Conservation (phyloP, 73 alveolate genomes). For the Symbiodinium natans region DNA sequence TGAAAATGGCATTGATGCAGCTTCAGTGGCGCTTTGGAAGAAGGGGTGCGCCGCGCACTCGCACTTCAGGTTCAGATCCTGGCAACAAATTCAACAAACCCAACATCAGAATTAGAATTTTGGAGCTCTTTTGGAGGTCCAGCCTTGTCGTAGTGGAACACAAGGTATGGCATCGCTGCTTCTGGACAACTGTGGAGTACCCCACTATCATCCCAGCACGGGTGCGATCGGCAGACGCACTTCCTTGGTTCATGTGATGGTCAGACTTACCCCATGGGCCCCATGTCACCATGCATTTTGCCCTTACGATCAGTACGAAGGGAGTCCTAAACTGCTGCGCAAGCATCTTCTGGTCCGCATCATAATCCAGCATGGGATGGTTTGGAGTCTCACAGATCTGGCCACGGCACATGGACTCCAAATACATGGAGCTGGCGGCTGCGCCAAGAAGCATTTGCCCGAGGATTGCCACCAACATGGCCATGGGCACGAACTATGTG, state of each 20-base stretch:
- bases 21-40: not conserved
- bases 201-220: slow-evolving; percentile 15
- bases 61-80: not conserved
- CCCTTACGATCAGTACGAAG: too few relatives aligned
- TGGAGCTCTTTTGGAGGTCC: not conserved
- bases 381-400: not conserved
- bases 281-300: too few relatives aligned
- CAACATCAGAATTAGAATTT: too few relatives aligned
- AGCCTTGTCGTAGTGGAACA: not conserved
- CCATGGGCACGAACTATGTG: not conserved
- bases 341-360: not conserved
- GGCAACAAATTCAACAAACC: not conserved
- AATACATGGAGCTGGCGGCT: not conserved
- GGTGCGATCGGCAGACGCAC: slow-evolving; percentile 20
- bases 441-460: not conserved
- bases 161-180: not conserved
- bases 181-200: not conserved
- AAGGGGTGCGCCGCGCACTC: not conserved
- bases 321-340: not conserved
- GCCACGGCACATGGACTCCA: slow-evolving; percentile 12
- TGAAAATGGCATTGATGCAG: too few relatives aligned
- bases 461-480: not conserved
- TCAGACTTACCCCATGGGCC: too few relatives aligned
- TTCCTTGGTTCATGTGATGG: not conserved
- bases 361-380: not conserved